Percentiles rank a stretch among this genome's conserved stretches.
Conservation (phyloP, 139 green algal genomes). For the Picochlorum sp. region DNA sequence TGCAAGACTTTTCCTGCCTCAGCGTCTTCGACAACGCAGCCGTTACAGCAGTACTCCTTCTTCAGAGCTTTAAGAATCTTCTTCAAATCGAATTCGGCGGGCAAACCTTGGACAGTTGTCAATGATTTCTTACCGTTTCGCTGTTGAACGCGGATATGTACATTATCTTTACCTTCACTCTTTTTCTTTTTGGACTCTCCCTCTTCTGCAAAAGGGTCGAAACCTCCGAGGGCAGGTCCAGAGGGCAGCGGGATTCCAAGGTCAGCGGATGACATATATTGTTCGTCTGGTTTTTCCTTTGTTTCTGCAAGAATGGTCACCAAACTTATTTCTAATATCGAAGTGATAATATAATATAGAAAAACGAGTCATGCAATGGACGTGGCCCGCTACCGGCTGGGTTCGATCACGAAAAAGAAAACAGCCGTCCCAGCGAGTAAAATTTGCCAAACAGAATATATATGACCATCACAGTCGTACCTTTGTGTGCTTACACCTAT, state of each 20-base stretch:
- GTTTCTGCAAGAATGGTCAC: too few species aligned
- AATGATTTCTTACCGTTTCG: constrained; percentile 95
- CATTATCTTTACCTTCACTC: constrained; percentile 36
- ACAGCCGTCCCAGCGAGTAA: too few species aligned
- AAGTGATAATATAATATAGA: too few species aligned
- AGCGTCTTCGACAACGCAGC: constrained; percentile 90
- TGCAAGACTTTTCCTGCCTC: constrained; percentile 93
- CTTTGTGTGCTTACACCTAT: too few species aligned
- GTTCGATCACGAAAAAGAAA: too few species aligned
- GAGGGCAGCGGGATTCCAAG: neutral
- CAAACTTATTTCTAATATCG: too few species aligned
- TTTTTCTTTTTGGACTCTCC: constrained; percentile 7
- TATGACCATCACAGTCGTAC: too few species aligned
- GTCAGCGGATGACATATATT: neutral
- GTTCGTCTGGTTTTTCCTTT: neutral
- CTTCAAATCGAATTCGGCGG: constrained; percentile 91
- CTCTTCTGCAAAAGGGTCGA: constrained; percentile 41
- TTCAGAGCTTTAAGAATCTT: constrained; percentile 99
- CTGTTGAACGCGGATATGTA: constrained; percentile 96
- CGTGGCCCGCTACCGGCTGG: too few species aligned
- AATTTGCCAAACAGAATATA: too few species aligned
- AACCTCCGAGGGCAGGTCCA: constrained; percentile 13
- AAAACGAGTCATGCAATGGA: too few species aligned
- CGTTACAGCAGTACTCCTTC: constrained; percentile 99
- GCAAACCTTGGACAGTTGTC: constrained; percentile 91